A percentile compares a stretch with the other conserved stretches of the same genome.
Conservation (phyloP, 805 yeast species). For the Cyberlindnera veronae region DNA sequence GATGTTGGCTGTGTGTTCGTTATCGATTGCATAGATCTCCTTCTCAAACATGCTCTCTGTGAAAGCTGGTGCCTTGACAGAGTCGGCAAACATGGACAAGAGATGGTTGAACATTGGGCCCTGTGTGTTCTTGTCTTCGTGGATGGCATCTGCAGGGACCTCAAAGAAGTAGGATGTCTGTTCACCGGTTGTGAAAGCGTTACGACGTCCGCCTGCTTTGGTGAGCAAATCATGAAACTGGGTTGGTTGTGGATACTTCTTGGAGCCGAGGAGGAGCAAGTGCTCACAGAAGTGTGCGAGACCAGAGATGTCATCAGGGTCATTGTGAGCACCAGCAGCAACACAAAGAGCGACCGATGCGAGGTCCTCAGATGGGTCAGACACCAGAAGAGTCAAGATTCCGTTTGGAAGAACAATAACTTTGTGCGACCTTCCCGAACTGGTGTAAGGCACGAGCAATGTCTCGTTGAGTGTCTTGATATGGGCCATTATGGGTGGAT, state of each 20-base stretch:
- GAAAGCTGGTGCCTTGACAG: constrained; percentile 51
- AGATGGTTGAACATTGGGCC: constrained; percentile 42
- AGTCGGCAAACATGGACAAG: constrained; percentile 47
- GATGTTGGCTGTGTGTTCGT: constrained; percentile 61
- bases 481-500: neutral
- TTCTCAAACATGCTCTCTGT: constrained; percentile 36
- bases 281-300: constrained; percentile 91
- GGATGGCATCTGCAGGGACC: constrained; percentile 42
- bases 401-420: constrained; percentile 63
- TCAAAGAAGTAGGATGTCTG: constrained; percentile 63
- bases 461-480: constrained; percentile 20
- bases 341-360: constrained; percentile 74
- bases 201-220: constrained; percentile 52
- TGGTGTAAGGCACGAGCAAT: constrained; percentile 34
- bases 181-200: constrained; percentile 70
- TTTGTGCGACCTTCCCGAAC: constrained; percentile 39
- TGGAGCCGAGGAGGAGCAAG: constrained; percentile 55
- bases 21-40: constrained; percentile 60
- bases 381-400: constrained; percentile 60
- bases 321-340: constrained; percentile 77
- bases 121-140: constrained; percentile 12
- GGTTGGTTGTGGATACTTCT: constrained; percentile 46
- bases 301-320: constrained; percentile 69
- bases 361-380: constrained; percentile 64
- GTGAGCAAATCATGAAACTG: constrained; percentile 41